Evolutionary conservation across 2,329 filamentous ascomycete genomes (phyloP), one percentile per base, ranked within the genome.

Genomic region (Cladosporium sp.): DNA sequence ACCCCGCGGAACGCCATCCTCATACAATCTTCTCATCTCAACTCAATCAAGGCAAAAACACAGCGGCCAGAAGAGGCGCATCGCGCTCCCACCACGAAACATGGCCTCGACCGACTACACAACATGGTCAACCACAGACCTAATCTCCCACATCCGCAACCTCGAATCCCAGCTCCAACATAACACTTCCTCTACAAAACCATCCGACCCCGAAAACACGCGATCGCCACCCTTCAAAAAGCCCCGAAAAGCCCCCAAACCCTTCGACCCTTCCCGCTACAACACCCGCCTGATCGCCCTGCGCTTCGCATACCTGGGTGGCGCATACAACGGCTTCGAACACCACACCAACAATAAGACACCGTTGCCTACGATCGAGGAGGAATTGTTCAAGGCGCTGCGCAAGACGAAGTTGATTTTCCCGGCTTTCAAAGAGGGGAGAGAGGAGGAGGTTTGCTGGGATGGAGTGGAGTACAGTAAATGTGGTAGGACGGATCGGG

Each of bases 221-320:
- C 34, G 49, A 10, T 53, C 66, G 11, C 66, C 43, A 21, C 36
- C 28, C 18, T 63, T 46, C 61, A 71, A 71, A 58, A 76, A 79
- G n/a, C 70, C 75, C 25, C 66, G 74, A 66, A 75, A 85, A 79
- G 71, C 83, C 79, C 68, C 71, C 73, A 67, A 70, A 49, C 72
- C 77, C 28, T 89, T 97, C 73, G 92, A 98, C 75, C 88, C 91
- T 0, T 88, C 88, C 16, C 90, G 88, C 74, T 97, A 97, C 77
- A 85, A 87, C 39, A 96, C 92, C 1, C 88, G 95, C 56, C 88
- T 90, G 67, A 91, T 99, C 68, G 95, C 94, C 8, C 82, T 99
- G 66, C 98, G 97, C 78, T 88, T 99, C 68, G 93, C 95, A 46
- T 99, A 99, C 76, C 81, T 98, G 39, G 95, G 95, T 56, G 91